Evolutionary conservation across 305 asterid genomes (phyloP), one percentile per base, ranked within the genome.

Genomic region (Stenogyne calaminthoides): DNA sequence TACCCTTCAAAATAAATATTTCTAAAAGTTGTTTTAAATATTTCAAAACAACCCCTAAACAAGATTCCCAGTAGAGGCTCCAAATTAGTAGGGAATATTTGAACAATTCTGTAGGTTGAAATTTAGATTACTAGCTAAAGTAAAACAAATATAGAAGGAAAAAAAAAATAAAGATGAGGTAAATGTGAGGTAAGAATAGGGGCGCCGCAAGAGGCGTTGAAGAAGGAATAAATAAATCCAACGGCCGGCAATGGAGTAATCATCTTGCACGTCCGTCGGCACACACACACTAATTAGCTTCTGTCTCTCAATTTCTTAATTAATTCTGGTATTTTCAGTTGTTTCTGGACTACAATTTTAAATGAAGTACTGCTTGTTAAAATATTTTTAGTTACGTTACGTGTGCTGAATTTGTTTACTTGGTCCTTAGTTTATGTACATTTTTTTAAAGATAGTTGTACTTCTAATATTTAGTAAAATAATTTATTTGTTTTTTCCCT

Each of bases 181-280:
- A 19, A 36, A 5, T 12, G 64, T 59, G 65, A 59, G 47, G 72
- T n/a, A 27, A 47, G 10, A 14, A 34, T 60, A 29, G 32, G 79
- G 1, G 42, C 74, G 82, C 64, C 77, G 77, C 78, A 69, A 71
- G 46, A 69, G 70, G 52, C 40, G 80, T 55, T 71, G 75, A 74
- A 57, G 61, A 47, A 10, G n/a, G 25, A 40, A 37, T 52, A 62
- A 20, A 62, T 3, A 54, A 62, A 72, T 68, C 74, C 20, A 9
- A 70, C 75, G 86, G 86, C 82, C 77, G 70, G 79, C 79, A 72
- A 34, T 54, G 83, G 15, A 64, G 74, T 82, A 74, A 56, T 67
- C 70, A 60, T 64, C 72, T 55, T 5, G 63, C 81, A 51, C 83
- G 85, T 69, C 74, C 65, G 70, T 69, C 67, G 77, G 55, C 56